Evolutionary conservation across 805 yeast species (phyloP), one percentile per base, ranked within the genome.

Genomic region (Saccharomycopsis vini): DNA sequence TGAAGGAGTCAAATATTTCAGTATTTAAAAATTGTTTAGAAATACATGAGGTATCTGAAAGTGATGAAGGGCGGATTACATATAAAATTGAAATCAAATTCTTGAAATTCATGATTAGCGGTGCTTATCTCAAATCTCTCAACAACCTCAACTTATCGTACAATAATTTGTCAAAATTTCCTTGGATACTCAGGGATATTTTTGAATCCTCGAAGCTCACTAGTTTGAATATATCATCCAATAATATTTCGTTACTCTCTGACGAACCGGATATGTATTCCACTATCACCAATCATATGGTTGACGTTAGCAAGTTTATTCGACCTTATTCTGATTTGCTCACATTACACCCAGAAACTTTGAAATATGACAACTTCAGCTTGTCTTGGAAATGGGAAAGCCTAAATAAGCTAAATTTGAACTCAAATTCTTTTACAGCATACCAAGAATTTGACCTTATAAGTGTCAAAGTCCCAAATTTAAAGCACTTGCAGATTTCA

Each of bases 401-500:
- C 7, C 39, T 69, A 3, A 34, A 13, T 12, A 35, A 48, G 0
- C 55, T 85, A 1, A 81, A 82, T 54, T 39, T 85, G 6, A 59
- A 82, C 13, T 49, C 64, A 46, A 83, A 82, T 53, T 30, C 50
- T 0, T 63, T 85, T 1, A 21, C 47, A 0, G 30, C 54, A 0
- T 81, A 84, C 81, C 36, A 47, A 0, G 67, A 60, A 19, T 56
- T 82, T 3, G 85, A 79, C 45, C n/a, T 36, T 0, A 39, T 81
- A 2, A 51, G 56, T 3, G 36, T 39, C 0, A 22, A 51, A 5
- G 69, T 75, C 34, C 74, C 79, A 0, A 52, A 59, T 6, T 54
- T 85, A 5, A 40, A 45, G 2, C 64, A 69, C 1, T 55, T 86
- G 1, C 63, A 75, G 39, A 61, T 82, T 13, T 66, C 66, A 42